Base-by-base conservation (phyloP, 2,329 filamentous ascomycete genomes). In the Calonectria multiphialidica region DNA sequence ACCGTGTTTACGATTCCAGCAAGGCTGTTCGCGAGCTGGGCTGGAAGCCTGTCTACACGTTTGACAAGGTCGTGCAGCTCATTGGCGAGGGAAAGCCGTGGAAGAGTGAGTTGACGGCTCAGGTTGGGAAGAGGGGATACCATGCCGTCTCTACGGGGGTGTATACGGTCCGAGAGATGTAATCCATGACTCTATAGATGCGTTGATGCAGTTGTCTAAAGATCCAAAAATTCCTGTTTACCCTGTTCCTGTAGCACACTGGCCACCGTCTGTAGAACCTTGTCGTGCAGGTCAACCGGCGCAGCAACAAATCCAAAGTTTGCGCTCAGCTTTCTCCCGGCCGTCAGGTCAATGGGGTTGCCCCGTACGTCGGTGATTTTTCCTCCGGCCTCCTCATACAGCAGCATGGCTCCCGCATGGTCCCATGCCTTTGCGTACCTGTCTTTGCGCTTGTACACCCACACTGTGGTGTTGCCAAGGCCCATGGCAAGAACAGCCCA, bases 241-340 rank as follows among this genome's bases (percentile, higher is more conserved):
- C 79, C 75, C 62, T 86, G 78, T 25, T 84, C 82, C 28, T 67
- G 82, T 76, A 98, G 85, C n/a, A 98, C 95, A 74, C 91, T 90
- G 82, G 93, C 93, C 2, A 98, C 96, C 6, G 90, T 94, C 76
- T 91, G 88, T 68, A 90, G 76, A 2, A 91, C 87, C 2, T 74
- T 66, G 0, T 49, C 82, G 71, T 91, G 89, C 8, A 87, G 63
- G 6, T 78, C 79, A 21, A 72, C 80, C 9, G 89, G 87, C 2
- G 89, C 89, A 0, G 88, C 90, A 5, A 91, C 86, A 53, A 91
- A 90, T 1, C 90, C 89, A 78, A 86, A 89, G 79, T 91, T 91
- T 5, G 74, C 80, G 10, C 76, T 80, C 81, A 91, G 83, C 75
- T 84, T 85, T 67, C 90, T 84, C 0, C 89, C 89, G 0, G 81